Evolutionary conservation across 2,329 filamentous ascomycete genomes (phyloP), one percentile per base, ranked within the genome.

Genomic region (Colletotrichum sp.): DNA sequence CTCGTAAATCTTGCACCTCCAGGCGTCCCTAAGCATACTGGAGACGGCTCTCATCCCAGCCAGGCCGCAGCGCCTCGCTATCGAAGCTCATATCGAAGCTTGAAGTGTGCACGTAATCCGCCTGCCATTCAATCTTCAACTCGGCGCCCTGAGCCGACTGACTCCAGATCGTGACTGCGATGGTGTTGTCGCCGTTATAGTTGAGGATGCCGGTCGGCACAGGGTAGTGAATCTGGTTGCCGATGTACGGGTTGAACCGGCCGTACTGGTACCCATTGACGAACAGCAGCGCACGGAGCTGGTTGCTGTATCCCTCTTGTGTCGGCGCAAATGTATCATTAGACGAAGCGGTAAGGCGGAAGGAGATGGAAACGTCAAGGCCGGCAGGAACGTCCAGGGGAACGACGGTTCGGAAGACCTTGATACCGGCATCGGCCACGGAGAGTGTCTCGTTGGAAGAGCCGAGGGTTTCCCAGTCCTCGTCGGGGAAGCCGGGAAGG

Each of bases 181-280:
- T 86, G 0, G 89, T 90, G 77, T 93, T 93, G 10, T 89, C 85
- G 0, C 91, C 92, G 8, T 82, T 82, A 74, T 92, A 92, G 79
- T 93, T 86, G 10, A 93, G 81, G 7, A 93, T 84, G 0, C 92
- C 91, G 0, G 89, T 88, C 2, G 90, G 91, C 3, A 93, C 89
- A 1, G 92, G 91, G 78, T 91, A 93, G 18, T 87, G 84, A 18
- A 89, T 85, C 83, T 93, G 91, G 63, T 92, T 90, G 0, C 92
- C 92, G 52, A 93, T 91, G 66, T 89, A 87, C 0, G 91, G 90
- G 75, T 90, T 89, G 79, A 89, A 93, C 9, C 90, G 87, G 3
- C 89, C 91, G 78, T 92, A 93, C 79, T 93, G 91, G 78, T 93
- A 93, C 0, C 92, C 92, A 71, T 93, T 93, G n/a, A 93, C 87